Evolutionary conservation across 2,329 filamentous ascomycete species (phyloP).

Genomic region (Xylaria multiplex): DNA sequence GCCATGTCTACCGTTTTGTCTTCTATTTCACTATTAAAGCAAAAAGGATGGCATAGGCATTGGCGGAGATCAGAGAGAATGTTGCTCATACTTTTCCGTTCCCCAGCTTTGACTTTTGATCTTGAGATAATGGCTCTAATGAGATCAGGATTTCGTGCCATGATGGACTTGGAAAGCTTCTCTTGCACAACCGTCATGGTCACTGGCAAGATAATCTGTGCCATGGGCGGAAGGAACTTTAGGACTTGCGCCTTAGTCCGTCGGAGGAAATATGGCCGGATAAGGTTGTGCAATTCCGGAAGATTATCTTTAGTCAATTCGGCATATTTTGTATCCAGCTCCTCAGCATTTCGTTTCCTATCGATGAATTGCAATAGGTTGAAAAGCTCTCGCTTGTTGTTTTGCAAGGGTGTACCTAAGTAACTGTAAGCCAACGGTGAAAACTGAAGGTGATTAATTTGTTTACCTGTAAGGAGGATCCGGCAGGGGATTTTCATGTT

Average conservation of each 20-base stretch:
- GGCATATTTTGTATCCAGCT: conserved; percentile 78
- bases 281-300: conserved; percentile 80
- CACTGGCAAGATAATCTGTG: conserved; percentile 94
- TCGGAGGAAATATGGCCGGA: conserved; percentile 75
- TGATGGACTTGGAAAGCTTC: conserved; percentile 91
- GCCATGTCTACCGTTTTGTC: conserved; percentile 72
- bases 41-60: conserved; percentile 93
- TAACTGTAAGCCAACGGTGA: conserved; percentile 35
- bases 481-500: conserved; percentile 83
- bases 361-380: conserved; percentile 97
- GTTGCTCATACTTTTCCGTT: conserved; percentile 87
- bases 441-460: not conserved
- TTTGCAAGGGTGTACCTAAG: conserved; percentile 83
- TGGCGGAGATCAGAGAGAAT: conserved; percentile 96
- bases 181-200: conserved; percentile 95
- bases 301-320: conserved; percentile 87
- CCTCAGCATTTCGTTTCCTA: conserved; percentile 71
- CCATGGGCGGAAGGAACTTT: conserved; percentile 91
- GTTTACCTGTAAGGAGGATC: conserved; percentile 78
- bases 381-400: conserved; percentile 94
- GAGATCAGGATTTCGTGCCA: conserved; percentile 88
- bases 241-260: conserved; percentile 92
- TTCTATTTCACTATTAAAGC: conserved; percentile 91
- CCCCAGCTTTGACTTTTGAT: conserved; percentile 71
- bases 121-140: conserved; percentile 87